Percentiles rank a stretch among this genome's conserved stretches.
phyloP scores from a whole-genome alignment of 257 asterid genomes.

The Plectranthus barbatus region DNA sequence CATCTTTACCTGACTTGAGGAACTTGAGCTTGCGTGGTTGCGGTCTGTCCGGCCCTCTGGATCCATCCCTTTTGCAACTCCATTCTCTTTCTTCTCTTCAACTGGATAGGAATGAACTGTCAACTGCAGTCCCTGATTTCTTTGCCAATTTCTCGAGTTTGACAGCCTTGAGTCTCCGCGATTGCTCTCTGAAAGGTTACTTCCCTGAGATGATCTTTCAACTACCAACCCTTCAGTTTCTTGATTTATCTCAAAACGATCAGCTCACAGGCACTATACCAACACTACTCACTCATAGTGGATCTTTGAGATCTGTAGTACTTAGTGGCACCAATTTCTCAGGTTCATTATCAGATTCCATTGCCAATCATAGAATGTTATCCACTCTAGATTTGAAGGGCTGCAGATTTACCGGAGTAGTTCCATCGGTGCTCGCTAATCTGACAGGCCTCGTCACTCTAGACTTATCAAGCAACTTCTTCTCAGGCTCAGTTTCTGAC shows the following conservation, averaged over 20 bases:
- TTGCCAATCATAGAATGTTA: conserved; percentile 22
- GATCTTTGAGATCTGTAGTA: conserved; percentile 11
- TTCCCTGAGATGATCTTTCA: conserved; percentile 14
- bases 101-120: neutral
- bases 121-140: neutral
- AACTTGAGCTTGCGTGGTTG: neutral
- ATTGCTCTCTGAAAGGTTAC: neutral
- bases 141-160: neutral
- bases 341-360: conserved; percentile 23
- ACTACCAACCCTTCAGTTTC: conserved; percentile 13
- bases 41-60: neutral
- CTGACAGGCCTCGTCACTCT: conserved; percentile 14
- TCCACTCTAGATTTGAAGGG: conserved; percentile 19
- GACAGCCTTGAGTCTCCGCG: neutral
- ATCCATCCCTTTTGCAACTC: neutral
- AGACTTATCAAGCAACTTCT: conserved; percentile 1
- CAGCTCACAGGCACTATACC: conserved; percentile 21
- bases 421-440: conserved; percentile 17
- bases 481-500: conserved; percentile 21
- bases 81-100: neutral
- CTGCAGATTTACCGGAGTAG: conserved; percentile 25
- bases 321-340: conserved; percentile 25
- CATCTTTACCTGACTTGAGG: neutral
- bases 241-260: conserved; percentile 11
- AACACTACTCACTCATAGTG: neutral